phyloP scores from a whole-genome alignment of 208 protist genomes.

The Wallacemonas sp. region DNA sequence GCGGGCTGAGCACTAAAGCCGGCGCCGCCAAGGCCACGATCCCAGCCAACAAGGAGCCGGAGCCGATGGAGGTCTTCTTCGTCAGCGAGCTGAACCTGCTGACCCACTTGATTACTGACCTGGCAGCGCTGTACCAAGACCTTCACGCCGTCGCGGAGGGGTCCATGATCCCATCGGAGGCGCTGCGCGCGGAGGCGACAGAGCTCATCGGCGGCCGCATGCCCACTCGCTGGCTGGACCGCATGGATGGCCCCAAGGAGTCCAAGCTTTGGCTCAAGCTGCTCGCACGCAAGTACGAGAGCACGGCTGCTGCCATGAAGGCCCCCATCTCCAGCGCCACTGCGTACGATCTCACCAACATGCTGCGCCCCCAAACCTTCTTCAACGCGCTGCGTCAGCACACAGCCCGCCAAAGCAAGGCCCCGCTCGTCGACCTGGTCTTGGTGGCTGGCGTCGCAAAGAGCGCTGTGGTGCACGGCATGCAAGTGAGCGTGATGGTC shows the following conservation, averaged over 20 bases:
- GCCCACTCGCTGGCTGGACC: slow-evolving; percentile 83
- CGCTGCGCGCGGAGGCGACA: slow-evolving; percentile 65
- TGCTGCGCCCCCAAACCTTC: slow-evolving; percentile 94
- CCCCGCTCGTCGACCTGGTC: slow-evolving; percentile 80
- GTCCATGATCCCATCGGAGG: slow-evolving; percentile 71
- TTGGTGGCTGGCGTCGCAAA: slow-evolving; percentile 41
- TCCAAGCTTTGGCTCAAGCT: slow-evolving; percentile 80
- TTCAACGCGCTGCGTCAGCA: slow-evolving; percentile 95
- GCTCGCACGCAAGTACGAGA: slow-evolving; percentile 60
- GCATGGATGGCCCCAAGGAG: slow-evolving; percentile 83
- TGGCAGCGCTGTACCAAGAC: slow-evolving; percentile 63
- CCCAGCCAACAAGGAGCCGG: slow-evolving; percentile 27
- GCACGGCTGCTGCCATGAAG: slow-evolving; percentile 27
- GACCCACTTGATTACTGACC: slow-evolving; percentile 48
- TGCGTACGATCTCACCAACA: slow-evolving; percentile 72
- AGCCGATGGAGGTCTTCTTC: slow-evolving; percentile 93
- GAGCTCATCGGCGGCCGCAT: slow-evolving; percentile 85
- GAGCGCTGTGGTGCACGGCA: slow-evolving; percentile 18
- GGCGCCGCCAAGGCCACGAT: slow-evolving; percentile 19
- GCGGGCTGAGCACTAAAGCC: slow-evolving; percentile 24
- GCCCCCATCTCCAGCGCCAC: slow-evolving; percentile 43
- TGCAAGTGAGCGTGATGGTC: slow-evolving; percentile 45
- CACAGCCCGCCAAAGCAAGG: slow-evolving; percentile 75
- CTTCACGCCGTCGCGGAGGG: slow-evolving; percentile 84
- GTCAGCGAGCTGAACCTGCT: slow-evolving; percentile 83